phyloP scores from a whole-genome alignment of 1,284 basidiomycete genomes.

The Pseudomicrostroma phylloplanum region DNA sequence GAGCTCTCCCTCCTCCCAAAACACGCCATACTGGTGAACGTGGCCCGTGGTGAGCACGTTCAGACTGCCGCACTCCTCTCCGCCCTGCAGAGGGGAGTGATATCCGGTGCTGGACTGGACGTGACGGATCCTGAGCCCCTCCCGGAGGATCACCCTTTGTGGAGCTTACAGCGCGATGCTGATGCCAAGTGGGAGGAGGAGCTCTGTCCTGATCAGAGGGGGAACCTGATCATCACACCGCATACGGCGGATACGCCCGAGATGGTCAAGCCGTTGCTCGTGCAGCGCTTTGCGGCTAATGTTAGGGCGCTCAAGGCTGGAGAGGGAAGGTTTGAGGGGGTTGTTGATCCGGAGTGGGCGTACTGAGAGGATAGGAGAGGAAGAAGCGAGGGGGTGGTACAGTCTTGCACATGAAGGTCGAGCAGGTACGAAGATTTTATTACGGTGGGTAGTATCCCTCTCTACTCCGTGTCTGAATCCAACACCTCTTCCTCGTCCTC shows the following conservation, averaged over 20 bases:
- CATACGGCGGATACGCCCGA: slow-evolving; percentile 19
- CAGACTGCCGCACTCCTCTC: slow-evolving; percentile 70
- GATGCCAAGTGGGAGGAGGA: neutral
- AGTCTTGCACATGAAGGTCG: too few relatives aligned
- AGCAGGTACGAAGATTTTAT: too few relatives aligned
- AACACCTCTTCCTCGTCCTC: slow-evolving; percentile 3
- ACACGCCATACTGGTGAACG: slow-evolving; percentile 24
- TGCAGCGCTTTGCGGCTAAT: slow-evolving; percentile 12
- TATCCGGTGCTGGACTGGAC: slow-evolving; percentile 87
- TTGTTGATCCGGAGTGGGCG: slow-evolving; percentile 14
- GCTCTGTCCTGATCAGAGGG: neutral
- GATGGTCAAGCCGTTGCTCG: slow-evolving; percentile 17
- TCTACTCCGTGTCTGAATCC: slow-evolving; percentile 3
- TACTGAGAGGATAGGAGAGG: slow-evolving; percentile 9
- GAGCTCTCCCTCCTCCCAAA: slow-evolving; percentile 6
- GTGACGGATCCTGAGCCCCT: slow-evolving; percentile 85
- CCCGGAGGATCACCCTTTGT: slow-evolving; percentile 15
- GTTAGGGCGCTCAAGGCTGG: slow-evolving; percentile 11
- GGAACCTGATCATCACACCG: slow-evolving; percentile 21
- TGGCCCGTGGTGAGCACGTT: slow-evolving; percentile 60
- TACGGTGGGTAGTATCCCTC: too few relatives aligned
- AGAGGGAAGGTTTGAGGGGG: slow-evolving; percentile 15
- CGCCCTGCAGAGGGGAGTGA: slow-evolving; percentile 67
- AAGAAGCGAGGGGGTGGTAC: too few relatives aligned
- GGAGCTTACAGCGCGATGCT: neutral